These are phyloP conservation scores for Thermochaetoides thermophila DNA, from an alignment of 495 filamentous ascomycete species.

Conservation along the genomic window DNA sequence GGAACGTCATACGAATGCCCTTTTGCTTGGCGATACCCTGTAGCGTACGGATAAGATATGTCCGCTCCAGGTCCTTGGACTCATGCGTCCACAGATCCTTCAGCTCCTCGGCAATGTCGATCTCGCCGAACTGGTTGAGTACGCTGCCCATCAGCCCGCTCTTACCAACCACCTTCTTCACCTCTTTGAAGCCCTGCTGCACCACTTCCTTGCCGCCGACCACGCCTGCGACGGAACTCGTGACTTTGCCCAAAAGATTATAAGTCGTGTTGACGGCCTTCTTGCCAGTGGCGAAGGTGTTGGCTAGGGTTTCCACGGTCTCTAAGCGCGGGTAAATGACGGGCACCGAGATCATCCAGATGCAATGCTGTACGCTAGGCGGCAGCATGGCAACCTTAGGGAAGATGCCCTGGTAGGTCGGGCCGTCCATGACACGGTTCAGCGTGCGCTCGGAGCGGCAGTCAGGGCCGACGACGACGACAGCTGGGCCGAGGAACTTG, in stretches of 20 bases:
- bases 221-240: constrained; percentile 82
- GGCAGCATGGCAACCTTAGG: constrained; percentile 90
- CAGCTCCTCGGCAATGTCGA: constrained; percentile 86
- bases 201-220: constrained; percentile 90
- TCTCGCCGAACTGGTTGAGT: constrained; percentile 91
- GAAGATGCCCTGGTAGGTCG: constrained; percentile 93
- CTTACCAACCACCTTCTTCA: constrained; percentile 94
- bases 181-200: constrained; percentile 74
- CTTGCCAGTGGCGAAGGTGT: constrained; percentile 88
- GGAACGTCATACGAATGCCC: constrained; percentile 86
- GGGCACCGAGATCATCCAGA: constrained; percentile 87
- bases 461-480: constrained; percentile 80
- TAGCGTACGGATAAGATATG: constrained; percentile 88
- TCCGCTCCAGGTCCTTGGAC: constrained; percentile 90
- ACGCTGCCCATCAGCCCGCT: constrained; percentile 86
- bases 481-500: constrained; percentile 85
- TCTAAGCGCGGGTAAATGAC: constrained; percentile 85
- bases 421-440: constrained; percentile 84
- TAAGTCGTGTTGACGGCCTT: constrained; percentile 90
- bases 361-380: constrained; percentile 82
- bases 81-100: constrained; percentile 98
- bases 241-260: constrained; percentile 86
- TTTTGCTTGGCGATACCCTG: constrained; percentile 91
- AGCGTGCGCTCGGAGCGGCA: constrained; percentile 82
- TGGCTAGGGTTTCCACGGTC: constrained; percentile 73